Base-by-base conservation (phyloP, 73 alveolate species). In the Blepharisma stoltei region DNA sequence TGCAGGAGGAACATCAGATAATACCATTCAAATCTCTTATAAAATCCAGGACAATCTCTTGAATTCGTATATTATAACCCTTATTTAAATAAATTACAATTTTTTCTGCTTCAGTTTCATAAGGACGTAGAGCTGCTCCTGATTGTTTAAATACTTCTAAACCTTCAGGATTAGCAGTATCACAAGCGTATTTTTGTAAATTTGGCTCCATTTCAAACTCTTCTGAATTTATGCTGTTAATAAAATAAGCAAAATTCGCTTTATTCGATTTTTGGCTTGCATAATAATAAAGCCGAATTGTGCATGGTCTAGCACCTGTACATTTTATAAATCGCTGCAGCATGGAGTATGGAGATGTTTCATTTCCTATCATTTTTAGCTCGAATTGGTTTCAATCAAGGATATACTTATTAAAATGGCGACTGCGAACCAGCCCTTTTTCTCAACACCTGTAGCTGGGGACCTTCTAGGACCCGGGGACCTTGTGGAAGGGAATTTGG, bases 231-330 rank as follows among this genome's bases (percentile, higher is more conserved):
- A n/a, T 69, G 41, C 79, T 44, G 14, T 71, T 44, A n/a, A 69
- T 69, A 18, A 46, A 44, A 46, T 37, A 69, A n/a, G 79, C 79
- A 43, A 14, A 69, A 43, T 69, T 69, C 11, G 79, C 79, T 69
- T 46, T 69, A 69, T 69, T 69, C 14, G 54, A 18, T 69, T 69
- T 69, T 43, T 38, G 55, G 45, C 27, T 18, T 1, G 32, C 43
- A 9, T 11, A 14, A 69, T 69, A 69, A 69, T 44, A n/a, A 4
- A 69, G 65, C 1, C 79, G 55, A 44, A 53, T 44, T 2, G 45
- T 43, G n/a, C 71, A 7, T 20, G 79, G 67, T 43, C 65, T 18
- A 1, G 32, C 55, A 37, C 79, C 79, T 18, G 79, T n/a, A 11
- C 71, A 69, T 5, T 43, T 69, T 0, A 69, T 46, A 69, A 18